Evolutionary conservation across 805 yeast genomes (phyloP).

Genomic region (Yamadazyma sp.): DNA sequence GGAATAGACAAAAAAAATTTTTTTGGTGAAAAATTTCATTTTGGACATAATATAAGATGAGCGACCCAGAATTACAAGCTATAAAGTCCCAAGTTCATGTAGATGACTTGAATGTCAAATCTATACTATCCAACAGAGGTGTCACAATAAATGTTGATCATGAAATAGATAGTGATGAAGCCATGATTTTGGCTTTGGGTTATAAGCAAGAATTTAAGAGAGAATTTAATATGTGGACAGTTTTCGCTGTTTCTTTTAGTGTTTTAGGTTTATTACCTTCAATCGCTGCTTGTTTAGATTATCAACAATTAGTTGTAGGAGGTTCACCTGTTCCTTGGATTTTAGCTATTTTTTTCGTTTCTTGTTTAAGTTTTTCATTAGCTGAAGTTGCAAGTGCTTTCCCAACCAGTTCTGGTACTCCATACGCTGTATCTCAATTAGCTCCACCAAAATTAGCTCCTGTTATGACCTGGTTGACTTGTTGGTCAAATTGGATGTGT

Average conservation of each 20-base stretch:
- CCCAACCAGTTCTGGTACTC: constrained; percentile 69
- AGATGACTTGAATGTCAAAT: constrained; percentile 34
- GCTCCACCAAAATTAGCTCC: constrained; percentile 56
- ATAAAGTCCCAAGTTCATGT: constrained; percentile 26
- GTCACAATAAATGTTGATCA: constrained; percentile 46
- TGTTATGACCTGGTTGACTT: constrained; percentile 57
- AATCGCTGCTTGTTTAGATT: constrained; percentile 58
- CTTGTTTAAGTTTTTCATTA: constrained; percentile 57
- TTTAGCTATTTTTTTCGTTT: constrained; percentile 52
- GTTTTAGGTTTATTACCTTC: constrained; percentile 66
- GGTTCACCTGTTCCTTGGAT: constrained; percentile 62
- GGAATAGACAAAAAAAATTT: too few species aligned
- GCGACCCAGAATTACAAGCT: constrained; percentile 16
- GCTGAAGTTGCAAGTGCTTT: constrained; percentile 64
- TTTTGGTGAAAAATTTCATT: too few species aligned
- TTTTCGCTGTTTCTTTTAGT: constrained; percentile 61
- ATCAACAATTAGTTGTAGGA: constrained; percentile 60
- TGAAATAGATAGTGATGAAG: constrained; percentile 47
- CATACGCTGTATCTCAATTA: constrained; percentile 62
- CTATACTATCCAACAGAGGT: constrained; percentile 37
- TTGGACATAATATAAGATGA: too few species aligned
- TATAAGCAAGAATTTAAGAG: constrained; percentile 63
- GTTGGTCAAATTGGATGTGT: constrained; percentile 64
- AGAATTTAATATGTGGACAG: constrained; percentile 53
- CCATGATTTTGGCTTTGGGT: constrained; percentile 54